Conservation (phyloP, 1,284 basidiomycete genomes). For the Vanrija sp. region DNA sequence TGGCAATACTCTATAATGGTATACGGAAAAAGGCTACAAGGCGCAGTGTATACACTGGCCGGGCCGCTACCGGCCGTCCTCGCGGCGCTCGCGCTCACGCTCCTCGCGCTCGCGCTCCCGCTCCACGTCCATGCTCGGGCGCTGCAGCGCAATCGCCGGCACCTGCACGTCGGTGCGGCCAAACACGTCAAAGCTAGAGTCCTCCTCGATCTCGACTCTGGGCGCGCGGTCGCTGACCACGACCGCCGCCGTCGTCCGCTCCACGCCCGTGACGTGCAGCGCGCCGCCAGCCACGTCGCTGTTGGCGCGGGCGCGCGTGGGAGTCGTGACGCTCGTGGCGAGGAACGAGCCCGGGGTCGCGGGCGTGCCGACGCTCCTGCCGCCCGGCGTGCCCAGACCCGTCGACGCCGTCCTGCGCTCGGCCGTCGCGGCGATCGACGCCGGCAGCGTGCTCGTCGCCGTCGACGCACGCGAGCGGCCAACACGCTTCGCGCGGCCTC, state of each 20-base stretch:
- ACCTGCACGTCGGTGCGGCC: neutral
- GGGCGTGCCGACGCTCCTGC: neutral
- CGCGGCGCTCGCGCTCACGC: too few relatives aligned
- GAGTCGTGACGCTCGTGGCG: neutral
- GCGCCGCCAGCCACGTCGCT: slow-evolving; percentile 2
- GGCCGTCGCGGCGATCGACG: neutral
- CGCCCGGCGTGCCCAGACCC: neutral
- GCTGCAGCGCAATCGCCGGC: slow-evolving; percentile 11
- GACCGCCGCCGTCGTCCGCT: too few relatives aligned
- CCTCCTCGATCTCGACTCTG: neutral
- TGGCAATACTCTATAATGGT: too few relatives aligned
- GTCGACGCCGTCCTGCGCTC: neutral
- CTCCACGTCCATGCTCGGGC: slow-evolving; percentile 11
- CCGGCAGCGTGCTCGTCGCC: neutral
- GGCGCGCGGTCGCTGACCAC: too few relatives aligned
- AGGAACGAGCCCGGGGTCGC: neutral
- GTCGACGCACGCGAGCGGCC: slow-evolving; percentile 11
- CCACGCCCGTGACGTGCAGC: neutral
- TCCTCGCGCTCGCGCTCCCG: neutral
- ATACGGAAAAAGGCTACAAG: too few relatives aligned
- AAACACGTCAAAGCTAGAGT: slow-evolving; percentile 5
- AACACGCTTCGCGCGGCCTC: slow-evolving; percentile 40
- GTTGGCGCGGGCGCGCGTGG: neutral
- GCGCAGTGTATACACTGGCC: neutral
- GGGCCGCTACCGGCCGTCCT: neutral